Evolutionary conservation across 148 eudicot genomes (phyloP), one percentile per base, ranked within the genome.

Genomic region (Spergularia bocconei): DNA sequence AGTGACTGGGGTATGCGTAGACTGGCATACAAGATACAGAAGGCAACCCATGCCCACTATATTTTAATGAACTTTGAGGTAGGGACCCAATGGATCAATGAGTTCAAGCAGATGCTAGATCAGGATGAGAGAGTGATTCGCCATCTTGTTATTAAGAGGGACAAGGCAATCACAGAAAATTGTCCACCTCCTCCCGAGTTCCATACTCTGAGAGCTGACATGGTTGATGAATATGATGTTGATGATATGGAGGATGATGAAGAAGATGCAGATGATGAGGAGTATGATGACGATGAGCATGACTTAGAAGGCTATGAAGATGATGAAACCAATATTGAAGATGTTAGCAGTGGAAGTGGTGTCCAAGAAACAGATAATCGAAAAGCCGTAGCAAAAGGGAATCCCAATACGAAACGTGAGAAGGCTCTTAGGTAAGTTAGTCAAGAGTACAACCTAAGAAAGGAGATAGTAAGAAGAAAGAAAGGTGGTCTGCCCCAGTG

Each of bases 1-100:
- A 92, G 93, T 77, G 98, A 94, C 53, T 94, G 98, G 98, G 98
- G 98, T 23, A 82, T 90, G 79, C 84, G 98, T 17, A 88, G 92
- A 73, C 86, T 94, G 68, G 96, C 93, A 39, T 94, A 94, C 86
- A 85, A 85, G 85, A 94, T 94, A 79, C 78, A 88, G 74, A 94
- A 94, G 74, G 92, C 98, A 16, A 88, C 82, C 16, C 87, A 89
- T 47, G 98, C 98, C 39, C 98, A 94, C 82, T 92, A 94, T 69
- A 86, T 94, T 39, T 83, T 92, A 73, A 92, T 90, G 92, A 92
- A 94, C 79, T 90, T 94, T 38, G 97, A 94, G 81, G 0, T 94
- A 21, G 92, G 84, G 58, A 93, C 91, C 38, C 83, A 88, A 74
- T 86, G 83, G 87, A 92, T 90, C 52, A 89, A 92, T 53, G 98